Conservation (phyloP, 2,329 filamentous ascomycete species). For the Ophiosphaerella narmari region DNA sequence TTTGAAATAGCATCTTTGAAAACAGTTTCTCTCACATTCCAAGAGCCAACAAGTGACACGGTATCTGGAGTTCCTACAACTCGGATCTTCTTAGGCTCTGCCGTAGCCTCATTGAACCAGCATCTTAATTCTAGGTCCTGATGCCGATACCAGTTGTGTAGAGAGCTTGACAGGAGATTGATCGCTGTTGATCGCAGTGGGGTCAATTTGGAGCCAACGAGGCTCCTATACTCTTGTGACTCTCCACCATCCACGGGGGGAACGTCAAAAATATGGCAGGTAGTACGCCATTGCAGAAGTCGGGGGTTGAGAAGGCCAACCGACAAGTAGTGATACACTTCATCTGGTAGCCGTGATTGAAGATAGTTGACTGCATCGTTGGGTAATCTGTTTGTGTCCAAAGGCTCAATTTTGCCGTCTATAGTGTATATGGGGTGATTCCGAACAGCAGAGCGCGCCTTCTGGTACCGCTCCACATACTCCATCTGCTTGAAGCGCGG, state of each 20-base stretch:
- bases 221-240: constrained; percentile 77
- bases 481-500: constrained; percentile 70
- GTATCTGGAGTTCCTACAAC: constrained; percentile 58
- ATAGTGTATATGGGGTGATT: constrained; percentile 83
- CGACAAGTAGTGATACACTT: constrained; percentile 89
- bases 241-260: constrained; percentile 86
- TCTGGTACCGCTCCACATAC: constrained; percentile 86
- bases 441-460: constrained; percentile 80
- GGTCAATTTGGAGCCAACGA: constrained; percentile 75
- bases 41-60: constrained; percentile 62
- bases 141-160: constrained; percentile 82
- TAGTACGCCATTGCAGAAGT: constrained; percentile 80
- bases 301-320: constrained; percentile 79
- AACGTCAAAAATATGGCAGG: constrained; percentile 75
- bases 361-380: constrained; percentile 87
- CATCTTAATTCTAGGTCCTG: constrained; percentile 77
- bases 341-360: constrained; percentile 84
- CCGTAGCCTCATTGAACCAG: constrained; percentile 67
- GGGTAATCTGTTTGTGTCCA: constrained; percentile 74
- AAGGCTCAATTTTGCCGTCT: constrained; percentile 76
- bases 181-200: constrained; percentile 77
- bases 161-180: constrained; percentile 74
- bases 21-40: constrained; percentile 71
- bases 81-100: constrained; percentile 59
- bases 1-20: constrained; percentile 51